Conservation (phyloP, 352 stramenopile species). For the Globisporangium nagaii region DNA sequence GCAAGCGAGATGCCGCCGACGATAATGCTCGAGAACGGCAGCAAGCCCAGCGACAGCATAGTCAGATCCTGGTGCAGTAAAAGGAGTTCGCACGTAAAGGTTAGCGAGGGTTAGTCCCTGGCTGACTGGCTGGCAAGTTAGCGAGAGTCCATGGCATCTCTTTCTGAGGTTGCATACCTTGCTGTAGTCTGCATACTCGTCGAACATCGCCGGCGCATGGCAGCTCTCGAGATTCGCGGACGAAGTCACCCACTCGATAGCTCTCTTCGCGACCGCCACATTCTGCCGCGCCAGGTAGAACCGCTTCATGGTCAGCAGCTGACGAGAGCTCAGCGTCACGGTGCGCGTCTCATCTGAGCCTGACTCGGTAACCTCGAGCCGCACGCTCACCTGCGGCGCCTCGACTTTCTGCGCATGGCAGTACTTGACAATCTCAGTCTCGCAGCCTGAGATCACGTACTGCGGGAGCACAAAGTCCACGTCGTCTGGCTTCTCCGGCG, state of each 20-base stretch:
- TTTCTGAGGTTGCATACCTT: background rate
- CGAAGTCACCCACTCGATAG: background rate
- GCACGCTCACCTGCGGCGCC: background rate
- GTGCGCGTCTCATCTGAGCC: background rate
- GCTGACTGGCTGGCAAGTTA: too few relatives aligned
- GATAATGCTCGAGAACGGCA: background rate
- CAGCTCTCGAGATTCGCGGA: background rate
- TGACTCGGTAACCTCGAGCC: background rate
- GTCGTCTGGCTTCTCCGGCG: background rate
- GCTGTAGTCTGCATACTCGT: background rate
- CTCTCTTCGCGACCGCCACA: background rate
- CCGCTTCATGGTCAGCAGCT: constrained; percentile 3
- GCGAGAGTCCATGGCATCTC: too few relatives aligned
- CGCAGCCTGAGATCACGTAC: constrained; percentile 1
- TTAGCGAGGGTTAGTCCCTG: too few relatives aligned
- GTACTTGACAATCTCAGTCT: background rate
- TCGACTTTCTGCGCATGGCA: background rate
- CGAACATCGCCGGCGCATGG: background rate
- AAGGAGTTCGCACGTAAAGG: too few relatives aligned
- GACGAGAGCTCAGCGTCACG: background rate
- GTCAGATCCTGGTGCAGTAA: background rate
- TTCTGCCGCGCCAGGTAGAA: constrained; percentile 1
- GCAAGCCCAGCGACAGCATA: background rate
- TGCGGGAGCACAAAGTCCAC: constrained; percentile 4
- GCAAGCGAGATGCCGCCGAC: background rate